Conservation (phyloP, 495 filamentous ascomycete genomes). For the Wilcoxina mikolae region DNA sequence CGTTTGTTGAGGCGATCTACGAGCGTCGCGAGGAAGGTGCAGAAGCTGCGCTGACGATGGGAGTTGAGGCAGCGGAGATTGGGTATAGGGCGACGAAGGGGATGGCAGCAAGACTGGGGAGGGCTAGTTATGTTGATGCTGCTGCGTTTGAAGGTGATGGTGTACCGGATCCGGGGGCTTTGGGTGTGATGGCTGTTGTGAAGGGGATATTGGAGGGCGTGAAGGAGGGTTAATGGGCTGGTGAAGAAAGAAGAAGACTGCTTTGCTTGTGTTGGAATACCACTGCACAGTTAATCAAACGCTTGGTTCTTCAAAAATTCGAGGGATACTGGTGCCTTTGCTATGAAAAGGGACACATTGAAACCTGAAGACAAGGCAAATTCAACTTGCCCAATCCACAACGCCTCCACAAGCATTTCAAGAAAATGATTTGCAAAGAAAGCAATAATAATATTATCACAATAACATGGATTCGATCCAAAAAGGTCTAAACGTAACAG, state of each 20-base stretch:
- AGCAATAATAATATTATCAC: no score
- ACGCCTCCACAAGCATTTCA: no score
- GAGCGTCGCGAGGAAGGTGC: conserved; percentile 31
- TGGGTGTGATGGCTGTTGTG: conserved; percentile 62
- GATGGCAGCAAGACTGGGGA: conserved; percentile 81
- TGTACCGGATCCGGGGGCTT: conserved; percentile 80
- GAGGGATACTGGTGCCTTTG: no score
- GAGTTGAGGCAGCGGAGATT: conserved; percentile 56
- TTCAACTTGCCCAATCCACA: conserved; percentile 10
- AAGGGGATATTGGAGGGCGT: conserved; percentile 57
- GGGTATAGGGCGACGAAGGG: conserved; percentile 73
- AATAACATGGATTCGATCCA: no score
- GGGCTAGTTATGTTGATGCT: conserved; percentile 82
- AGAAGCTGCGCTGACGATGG: conserved; percentile 42
- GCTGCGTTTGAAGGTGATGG: conserved; percentile 37
- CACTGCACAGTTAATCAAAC: no score
- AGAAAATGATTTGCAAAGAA: no score
- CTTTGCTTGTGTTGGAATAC: no score
- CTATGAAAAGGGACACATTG: no score
- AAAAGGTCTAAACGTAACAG: no score
- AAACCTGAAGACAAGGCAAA: conserved; percentile 10
- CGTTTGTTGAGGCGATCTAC: conserved; percentile 60
- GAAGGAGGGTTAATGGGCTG: background rate
- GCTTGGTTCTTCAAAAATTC: no score
- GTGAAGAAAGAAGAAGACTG: no score